Evolutionary conservation across 2,329 filamentous ascomycete species (phyloP).

Genomic region (Byssoonygena ceratinophila): DNA sequence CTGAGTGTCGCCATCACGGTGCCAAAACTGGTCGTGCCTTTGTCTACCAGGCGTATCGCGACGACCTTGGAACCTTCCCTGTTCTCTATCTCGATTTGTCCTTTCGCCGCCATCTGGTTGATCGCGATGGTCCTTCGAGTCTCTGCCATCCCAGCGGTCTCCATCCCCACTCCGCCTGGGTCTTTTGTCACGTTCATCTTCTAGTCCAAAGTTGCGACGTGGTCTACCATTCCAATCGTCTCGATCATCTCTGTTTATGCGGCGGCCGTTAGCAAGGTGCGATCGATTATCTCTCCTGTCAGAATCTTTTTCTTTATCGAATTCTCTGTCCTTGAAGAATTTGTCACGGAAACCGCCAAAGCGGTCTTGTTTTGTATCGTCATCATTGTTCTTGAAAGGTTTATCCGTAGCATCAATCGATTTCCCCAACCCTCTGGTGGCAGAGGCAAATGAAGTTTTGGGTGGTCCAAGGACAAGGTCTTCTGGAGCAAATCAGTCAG

Average conservation of each 20-base stretch:
- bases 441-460: slow-evolving; percentile 70
- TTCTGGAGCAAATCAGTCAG: slow-evolving; percentile 41
- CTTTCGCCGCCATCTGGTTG: slow-evolving; percentile 44
- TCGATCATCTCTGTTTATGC: slow-evolving; percentile 27
- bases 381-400: slow-evolving; percentile 41
- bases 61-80: slow-evolving; percentile 44
- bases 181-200: slow-evolving; percentile 34
- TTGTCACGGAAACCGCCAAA: slow-evolving; percentile 47
- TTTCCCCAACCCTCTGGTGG: slow-evolving; percentile 48
- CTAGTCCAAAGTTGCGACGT: slow-evolving; percentile 31
- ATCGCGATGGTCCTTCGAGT: slow-evolving; percentile 44
- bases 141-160: slow-evolving; percentile 34
- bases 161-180: slow-evolving; percentile 35
- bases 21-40: slow-evolving; percentile 59
- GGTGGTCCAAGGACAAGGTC: slow-evolving; percentile 80
- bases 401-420: slow-evolving; percentile 38
- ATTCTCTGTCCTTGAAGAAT: slow-evolving; percentile 30
- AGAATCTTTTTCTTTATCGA: slow-evolving; percentile 21
- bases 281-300: slow-evolving; percentile 32
- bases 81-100: slow-evolving; percentile 45
- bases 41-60: slow-evolving; percentile 56
- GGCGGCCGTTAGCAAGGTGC: slow-evolving; percentile 26
- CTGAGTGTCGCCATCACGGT: slow-evolving; percentile 46
- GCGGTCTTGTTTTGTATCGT: slow-evolving; percentile 48
- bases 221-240: slow-evolving; percentile 35